Conservation (phyloP, 139 green algal genomes). For the Astrephomene gubernaculifera region DNA sequence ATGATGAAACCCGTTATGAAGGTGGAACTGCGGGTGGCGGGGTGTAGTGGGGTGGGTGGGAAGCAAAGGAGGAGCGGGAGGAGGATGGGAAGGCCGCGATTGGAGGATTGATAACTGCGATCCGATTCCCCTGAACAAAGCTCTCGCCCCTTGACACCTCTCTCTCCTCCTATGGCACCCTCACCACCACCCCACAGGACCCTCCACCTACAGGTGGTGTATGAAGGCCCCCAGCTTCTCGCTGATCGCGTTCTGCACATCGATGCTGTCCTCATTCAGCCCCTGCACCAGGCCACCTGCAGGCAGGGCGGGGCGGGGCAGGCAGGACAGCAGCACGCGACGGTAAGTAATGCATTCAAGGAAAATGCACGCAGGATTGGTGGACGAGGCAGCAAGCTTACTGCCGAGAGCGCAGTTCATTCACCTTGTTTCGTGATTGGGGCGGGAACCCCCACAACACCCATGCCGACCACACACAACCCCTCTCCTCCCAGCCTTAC, state of each 20-base stretch:
- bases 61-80: neutral
- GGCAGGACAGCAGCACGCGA: neutral
- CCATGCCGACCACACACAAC: too few relatives aligned
- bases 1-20: constrained; percentile 61
- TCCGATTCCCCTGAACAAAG: too few relatives aligned
- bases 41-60: neutral
- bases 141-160: too few relatives aligned
- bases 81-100: neutral
- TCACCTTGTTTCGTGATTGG: too few relatives aligned
- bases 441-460: too few relatives aligned
- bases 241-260: constrained; percentile 72
- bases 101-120: too few relatives aligned
- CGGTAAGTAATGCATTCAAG: neutral
- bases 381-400: too few relatives aligned
- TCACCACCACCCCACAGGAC: too few relatives aligned
- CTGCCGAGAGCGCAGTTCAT: too few relatives aligned
- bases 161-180: too few relatives aligned
- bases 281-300: constrained; percentile 69
- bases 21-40: constrained; percentile 28
- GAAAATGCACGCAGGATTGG: too few relatives aligned
- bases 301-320: neutral
- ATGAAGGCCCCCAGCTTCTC: constrained; percentile 62
- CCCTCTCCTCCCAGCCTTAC: too few relatives aligned
- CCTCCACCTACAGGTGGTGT: constrained; percentile 14
- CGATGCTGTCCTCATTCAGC: constrained; percentile 79